Evolutionary conservation across 257 asterid genomes (phyloP), one percentile per base, ranked within the genome.

Genomic region (Primulina huaijiensis): DNA sequence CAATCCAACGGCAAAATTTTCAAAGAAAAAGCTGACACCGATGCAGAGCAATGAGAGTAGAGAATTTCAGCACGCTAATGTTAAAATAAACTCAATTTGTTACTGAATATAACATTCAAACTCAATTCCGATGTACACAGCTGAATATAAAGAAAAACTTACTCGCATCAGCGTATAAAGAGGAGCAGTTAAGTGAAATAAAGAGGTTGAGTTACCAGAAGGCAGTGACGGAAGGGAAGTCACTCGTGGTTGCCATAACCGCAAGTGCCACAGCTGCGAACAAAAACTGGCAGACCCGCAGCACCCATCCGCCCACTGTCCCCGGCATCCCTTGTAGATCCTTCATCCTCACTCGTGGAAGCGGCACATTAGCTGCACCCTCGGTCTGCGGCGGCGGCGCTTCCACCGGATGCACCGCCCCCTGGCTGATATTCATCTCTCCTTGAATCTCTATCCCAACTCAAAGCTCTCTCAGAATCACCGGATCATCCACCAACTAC

Each of bases 241-340:
- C 99, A 50, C 81, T 78, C 71, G 99, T 89, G 78, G 97, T 85
- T 55, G 91, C 89, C 99, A 94, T 94, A 77, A 94, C 95, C 67
- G 81, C 70, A 64, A 94, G 86, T 61, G 97, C 89, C 29, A 84
- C 88, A 64, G 57, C 85, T 62, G 97, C 97, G 77, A 94, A 91
- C 20, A 88, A 17, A 33, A 89, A 81, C 80, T 94, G 97, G 63
- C 80, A 55, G 14, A 85, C 76, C 53, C 99, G 97, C 89, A 94
- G 62, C 68, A 78, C 83, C 19, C 87, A 78, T 64, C 99, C 97
- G 20, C 95, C 96, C 72, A 89, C 80, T 21, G 99, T 94, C 58
- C 95, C 99, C 68, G 99, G 99, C 97, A 88, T 94, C 33, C 99
- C 99, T 63, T 91, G 99, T 52, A 91, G 72, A 76, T 94, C 97